Base-by-base conservation (phyloP, 2,329 filamentous ascomycete genomes). In the Fusarium compactum region DNA sequence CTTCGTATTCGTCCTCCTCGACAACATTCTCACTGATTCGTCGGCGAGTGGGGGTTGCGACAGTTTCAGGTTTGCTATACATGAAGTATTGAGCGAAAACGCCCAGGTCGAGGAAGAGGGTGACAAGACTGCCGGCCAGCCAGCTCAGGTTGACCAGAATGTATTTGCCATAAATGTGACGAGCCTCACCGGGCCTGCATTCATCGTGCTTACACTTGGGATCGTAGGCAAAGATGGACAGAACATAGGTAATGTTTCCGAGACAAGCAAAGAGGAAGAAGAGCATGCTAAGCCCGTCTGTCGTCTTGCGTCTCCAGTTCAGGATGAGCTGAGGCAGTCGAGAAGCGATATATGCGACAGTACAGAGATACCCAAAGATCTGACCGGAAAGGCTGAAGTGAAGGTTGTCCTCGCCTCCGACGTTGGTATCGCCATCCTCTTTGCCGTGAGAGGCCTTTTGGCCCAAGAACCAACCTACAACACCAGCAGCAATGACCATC, bases 191-290 rank as follows among this genome's bases (percentile, higher is more conserved):
- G 0, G 85, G 82, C 27, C 78, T 79, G 81, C 95, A 97, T 16
- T 79, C 62, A 71, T 81, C 73, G 27, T 77, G 77, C 30, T 77
- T 78, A 69, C 93, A 97, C 30, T 87, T 83, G 0, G 95, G 93
- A 63, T 95, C 93, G 76, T 94, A 98, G 2, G 94, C 95, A 69
- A 98, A 86, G 73, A 99, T 98, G 40, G 91, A 95, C 40, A 97
- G 83, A 20, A 98, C 95, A 76, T 97, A 98, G 0, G 95, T 98
- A 70, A 97, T 80, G 79, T 99, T 99, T 4, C 96, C 96, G 8
- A 98, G 89, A 78, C 95, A 98, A 7, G 96, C 96, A 78, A 99
- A 98, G 24, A 98, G 85, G 83, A 98, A 98, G 82, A 98, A 99
- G 14, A 98, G 86, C 82, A 98, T 90, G 70, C 92, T 95, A 22